phyloP scores from a whole-genome alignment of 257 asterid species.

The Penstemon newberryi region DNA sequence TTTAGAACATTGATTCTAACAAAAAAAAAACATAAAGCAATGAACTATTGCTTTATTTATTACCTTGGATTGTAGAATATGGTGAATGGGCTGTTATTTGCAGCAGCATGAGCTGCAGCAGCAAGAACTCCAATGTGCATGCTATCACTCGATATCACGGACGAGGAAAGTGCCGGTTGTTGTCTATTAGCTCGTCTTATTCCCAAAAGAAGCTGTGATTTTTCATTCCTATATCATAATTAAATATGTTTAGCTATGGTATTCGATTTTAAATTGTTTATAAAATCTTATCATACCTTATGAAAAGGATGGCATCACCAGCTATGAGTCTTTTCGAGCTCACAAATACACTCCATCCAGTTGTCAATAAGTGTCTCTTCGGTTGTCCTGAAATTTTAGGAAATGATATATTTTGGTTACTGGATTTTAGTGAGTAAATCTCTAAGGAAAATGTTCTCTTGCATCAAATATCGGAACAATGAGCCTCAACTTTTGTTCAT shows the following conservation, averaged over 20 bases:
- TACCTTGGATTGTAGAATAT: slow-evolving; percentile 94
- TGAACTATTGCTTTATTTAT: neutral
- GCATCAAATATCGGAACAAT: too few species aligned
- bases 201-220: slow-evolving; percentile 83
- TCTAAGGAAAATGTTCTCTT: too few species aligned
- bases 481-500: too few species aligned
- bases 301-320: slow-evolving; percentile 92
- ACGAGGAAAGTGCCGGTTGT: slow-evolving; percentile 83
- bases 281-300: slow-evolving; percentile 49
- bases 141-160: slow-evolving; percentile 92
- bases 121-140: slow-evolving; percentile 98
- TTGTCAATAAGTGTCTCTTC: slow-evolving; percentile 84
- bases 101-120: slow-evolving; percentile 99
- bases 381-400: slow-evolving; percentile 75
- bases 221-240: slow-evolving; percentile 67
- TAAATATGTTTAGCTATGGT: slow-evolving; percentile 20
- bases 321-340: slow-evolving; percentile 88
- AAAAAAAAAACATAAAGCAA: too few species aligned
- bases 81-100: slow-evolving; percentile 87
- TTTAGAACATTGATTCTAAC: too few species aligned
- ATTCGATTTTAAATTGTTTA: neutral
- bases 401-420: too few species aligned
- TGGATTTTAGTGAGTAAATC: too few species aligned
- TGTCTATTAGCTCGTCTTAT: slow-evolving; percentile 81
- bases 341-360: slow-evolving; percentile 99